Evolutionary conservation across 148 eudicot genomes (phyloP), one percentile per base, ranked within the genome.

Genomic region (Limonium bicolor): DNA sequence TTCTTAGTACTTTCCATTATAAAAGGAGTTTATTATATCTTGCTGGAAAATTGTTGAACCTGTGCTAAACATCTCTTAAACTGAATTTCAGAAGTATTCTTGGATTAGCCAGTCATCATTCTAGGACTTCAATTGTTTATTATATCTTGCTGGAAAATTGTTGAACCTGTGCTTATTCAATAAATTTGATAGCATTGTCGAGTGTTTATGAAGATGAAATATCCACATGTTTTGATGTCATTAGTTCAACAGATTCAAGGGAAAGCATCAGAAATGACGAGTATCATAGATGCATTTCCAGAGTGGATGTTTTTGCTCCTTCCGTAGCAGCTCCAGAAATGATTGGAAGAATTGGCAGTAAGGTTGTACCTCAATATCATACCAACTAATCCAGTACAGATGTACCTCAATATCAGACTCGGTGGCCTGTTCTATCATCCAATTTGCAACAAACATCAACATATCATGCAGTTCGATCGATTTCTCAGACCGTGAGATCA

Each of bases 361-460:
- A 31, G 79, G 79, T 27, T 63, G 64, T 59, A 78, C 39, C 40
- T 49, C 78, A 32, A 70, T 49, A 64, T 65, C 81, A 67, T 75
- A 80, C 86, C 93, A 78, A 50, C 69, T 46, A 34, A 90, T 68
- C 93, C 85, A 80, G 29, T 29, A 50, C 48, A 78, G 70, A 52
- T 73, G 76, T 42, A 80, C 45, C 41, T 70, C 55, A 14, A 75
- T 31, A 54, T 80, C 93, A 61, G 50, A 53, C 59, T 68, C 74
- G 36, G 68, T 65, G 9, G 80, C 95, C 60, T 90, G 95, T 55
- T 90, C 85, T 30, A 90, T 58, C 4, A 63, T 62, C 99, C 99
- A 90, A 46, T 81, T 71, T 61, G 87, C 75, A 73, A 93, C 87
- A 78, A 66, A 69, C n/a, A 64, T 43, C 13, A 84, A 75, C 69